These are phyloP conservation scores for Seminavis robusta DNA, from an alignment of 108 stramenopile genomes.

Conservation along the genomic window DNA sequence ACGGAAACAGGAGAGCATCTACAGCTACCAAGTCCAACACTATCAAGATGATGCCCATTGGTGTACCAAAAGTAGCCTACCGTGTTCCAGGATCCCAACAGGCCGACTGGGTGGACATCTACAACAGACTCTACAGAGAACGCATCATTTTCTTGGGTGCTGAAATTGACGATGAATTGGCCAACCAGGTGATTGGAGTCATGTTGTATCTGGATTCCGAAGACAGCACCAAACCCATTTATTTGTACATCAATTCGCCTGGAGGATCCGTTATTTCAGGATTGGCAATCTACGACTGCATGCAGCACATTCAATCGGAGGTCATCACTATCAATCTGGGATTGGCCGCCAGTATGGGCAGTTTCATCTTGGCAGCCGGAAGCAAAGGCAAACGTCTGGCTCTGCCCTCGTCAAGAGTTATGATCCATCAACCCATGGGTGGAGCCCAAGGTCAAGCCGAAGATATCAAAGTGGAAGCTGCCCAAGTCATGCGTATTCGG, in stretches of 20 bases:
- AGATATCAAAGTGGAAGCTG: constrained; percentile 97
- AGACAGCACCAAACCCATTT: constrained; percentile 94
- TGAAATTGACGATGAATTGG: constrained; percentile 98
- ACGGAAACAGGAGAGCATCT: constrained; percentile 10
- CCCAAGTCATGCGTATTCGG: constrained; percentile 96
- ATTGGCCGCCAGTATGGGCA: constrained; percentile 96
- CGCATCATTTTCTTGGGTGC: constrained; percentile 98
- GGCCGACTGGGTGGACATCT: constrained; percentile 96
- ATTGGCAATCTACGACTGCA: constrained; percentile 95
- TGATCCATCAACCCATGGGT: constrained; percentile 99
- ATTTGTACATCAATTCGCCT: constrained; percentile 98
- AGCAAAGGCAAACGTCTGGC: constrained; percentile 91
- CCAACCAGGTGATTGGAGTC: constrained; percentile 97
- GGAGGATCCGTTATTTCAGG: constrained; percentile 97
- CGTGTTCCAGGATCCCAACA: constrained; percentile 80
- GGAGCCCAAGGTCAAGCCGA: constrained; percentile 98
- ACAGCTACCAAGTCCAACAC: constrained; percentile 31
- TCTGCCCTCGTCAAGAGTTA: constrained; percentile 93
- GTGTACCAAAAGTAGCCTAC: constrained; percentile 97
- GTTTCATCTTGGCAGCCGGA: constrained; percentile 96
- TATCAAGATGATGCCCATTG: constrained; percentile 98
- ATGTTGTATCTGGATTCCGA: constrained; percentile 95
- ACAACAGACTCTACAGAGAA: constrained; percentile 97
- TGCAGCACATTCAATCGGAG: constrained; percentile 94
- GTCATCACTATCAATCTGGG: constrained; percentile 98